Evolutionary conservation across 345 rosid species (phyloP).

Genomic region (Aethionema arabicum): DNA sequence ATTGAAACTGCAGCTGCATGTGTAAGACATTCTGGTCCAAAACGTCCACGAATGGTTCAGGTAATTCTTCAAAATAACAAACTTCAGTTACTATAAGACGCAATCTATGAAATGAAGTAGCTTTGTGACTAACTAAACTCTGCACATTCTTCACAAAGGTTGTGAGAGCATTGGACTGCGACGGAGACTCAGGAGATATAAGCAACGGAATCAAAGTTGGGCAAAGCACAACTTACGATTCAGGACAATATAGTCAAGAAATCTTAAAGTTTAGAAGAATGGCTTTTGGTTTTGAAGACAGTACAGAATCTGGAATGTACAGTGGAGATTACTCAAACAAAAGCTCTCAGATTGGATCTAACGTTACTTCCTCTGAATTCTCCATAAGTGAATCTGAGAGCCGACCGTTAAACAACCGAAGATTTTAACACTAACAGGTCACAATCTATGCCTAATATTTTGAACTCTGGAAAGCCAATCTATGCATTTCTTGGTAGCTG

Average conservation of each 20-base stretch:
- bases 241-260: conserved; percentile 80
- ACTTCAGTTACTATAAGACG: neutral
- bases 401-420: conserved; percentile 32
- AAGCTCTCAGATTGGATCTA: conserved; percentile 16
- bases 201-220: conserved; percentile 78
- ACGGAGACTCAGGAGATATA: conserved; percentile 60
- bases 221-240: conserved; percentile 76
- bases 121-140: no score
- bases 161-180: conserved; percentile 74
- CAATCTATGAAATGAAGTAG: no score
- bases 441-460: conserved; percentile 18
- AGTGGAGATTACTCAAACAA: conserved; percentile 54
- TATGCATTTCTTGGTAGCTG: conserved; percentile 32
- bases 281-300: conserved; percentile 54
- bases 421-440: conserved; percentile 32
- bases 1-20: conserved; percentile 94
- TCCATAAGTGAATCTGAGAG: conserved; percentile 38
- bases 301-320: conserved; percentile 45
- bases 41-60: conserved; percentile 94
- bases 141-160: conserved; percentile 43
- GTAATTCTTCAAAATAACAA: conserved; percentile 37
- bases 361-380: conserved; percentile 37
- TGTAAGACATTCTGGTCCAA: conserved; percentile 85
- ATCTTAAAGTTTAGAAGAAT: conserved; percentile 65
- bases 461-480: conserved; percentile 32